A percentile compares a stretch with the other conserved stretches of the same genome.
Evolutionary conservation across 805 yeast species (phyloP).

Genomic region (Isabelozyma rhagii): DNA sequence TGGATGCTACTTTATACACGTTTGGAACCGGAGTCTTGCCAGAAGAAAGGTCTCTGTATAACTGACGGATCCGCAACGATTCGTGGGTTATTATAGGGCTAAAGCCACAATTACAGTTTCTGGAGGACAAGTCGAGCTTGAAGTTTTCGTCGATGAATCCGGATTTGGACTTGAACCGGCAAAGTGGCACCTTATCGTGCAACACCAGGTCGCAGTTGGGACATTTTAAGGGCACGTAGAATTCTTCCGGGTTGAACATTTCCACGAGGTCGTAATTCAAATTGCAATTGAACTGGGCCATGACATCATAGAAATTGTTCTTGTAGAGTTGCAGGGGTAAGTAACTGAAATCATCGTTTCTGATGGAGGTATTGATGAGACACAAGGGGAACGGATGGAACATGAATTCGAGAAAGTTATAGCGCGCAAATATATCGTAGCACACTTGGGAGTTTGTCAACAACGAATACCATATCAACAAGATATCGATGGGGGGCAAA

Average conservation of each 20-base stretch:
- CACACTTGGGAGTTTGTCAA: conserved; percentile 14
- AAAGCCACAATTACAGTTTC: conserved; percentile 6
- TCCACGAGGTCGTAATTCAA: conserved; percentile 1
- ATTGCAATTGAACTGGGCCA: conserved; percentile 1
- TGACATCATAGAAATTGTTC: conserved; percentile 5
- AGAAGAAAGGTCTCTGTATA: conserved; percentile 7
- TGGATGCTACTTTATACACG: not conserved
- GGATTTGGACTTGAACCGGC: conserved; percentile 2
- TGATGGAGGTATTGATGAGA: conserved; percentile 5
- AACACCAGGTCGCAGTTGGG: conserved; percentile 10
- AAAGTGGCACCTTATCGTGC: conserved; percentile 5
- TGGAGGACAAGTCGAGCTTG: not conserved
- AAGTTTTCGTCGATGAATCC: conserved; percentile 14
- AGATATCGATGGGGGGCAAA: conserved; percentile 20
- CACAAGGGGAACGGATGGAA: conserved; percentile 16
- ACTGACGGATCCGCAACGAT: conserved; percentile 11
- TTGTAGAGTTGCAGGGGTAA: conserved; percentile 4
- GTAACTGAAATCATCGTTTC: conserved; percentile 8
- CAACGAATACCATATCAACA: conserved; percentile 22
- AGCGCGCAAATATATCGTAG: conserved; percentile 12
- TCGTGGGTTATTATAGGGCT: conserved; percentile 9
- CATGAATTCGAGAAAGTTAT: conserved; percentile 11
- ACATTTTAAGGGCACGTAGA: conserved; percentile 8
- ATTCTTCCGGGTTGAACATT: not conserved
- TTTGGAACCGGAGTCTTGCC: not conserved